A percentile compares a stretch with the other conserved stretches of the same genome.
Conservation (phyloP, 768 basidiomycete species). For the Trametes cingulata region DNA sequence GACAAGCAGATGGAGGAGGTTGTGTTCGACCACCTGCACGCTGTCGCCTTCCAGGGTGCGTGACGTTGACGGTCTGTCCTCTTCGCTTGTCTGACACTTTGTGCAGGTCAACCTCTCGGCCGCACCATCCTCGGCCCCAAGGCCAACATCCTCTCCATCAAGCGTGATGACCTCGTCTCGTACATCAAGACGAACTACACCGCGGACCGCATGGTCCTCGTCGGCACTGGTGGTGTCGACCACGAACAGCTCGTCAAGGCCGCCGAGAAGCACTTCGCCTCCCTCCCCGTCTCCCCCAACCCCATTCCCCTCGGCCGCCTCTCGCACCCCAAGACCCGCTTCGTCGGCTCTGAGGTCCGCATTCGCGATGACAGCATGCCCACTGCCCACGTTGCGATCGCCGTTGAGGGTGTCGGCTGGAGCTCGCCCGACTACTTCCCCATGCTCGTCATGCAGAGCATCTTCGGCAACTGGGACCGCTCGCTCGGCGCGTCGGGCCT, state of each 20-base stretch:
- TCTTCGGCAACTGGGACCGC: slow-evolving; percentile 99
- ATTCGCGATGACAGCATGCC: slow-evolving; percentile 89
- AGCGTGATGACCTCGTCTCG: slow-evolving; percentile 78
- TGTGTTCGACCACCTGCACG: slow-evolving; percentile 96
- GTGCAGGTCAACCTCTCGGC: slow-evolving; percentile 86
- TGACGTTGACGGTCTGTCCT: slow-evolving; percentile 17
- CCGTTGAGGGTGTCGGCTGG: slow-evolving; percentile 98
- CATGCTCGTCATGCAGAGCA: slow-evolving; percentile 97
- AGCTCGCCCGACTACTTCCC: slow-evolving; percentile 98
- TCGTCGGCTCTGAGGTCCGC: slow-evolving; percentile 94
- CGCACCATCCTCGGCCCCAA: slow-evolving; percentile 98
- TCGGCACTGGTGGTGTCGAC: slow-evolving; percentile 94
- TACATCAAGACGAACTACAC: slow-evolving; percentile 99
- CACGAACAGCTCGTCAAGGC: slow-evolving; percentile 92
- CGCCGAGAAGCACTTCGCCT: slow-evolving; percentile 90
- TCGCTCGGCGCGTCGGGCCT: slow-evolving; percentile 88
- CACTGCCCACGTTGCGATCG: slow-evolving; percentile 92
- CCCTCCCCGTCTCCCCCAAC: slow-evolving; percentile 81
- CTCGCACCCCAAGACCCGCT: slow-evolving; percentile 74
- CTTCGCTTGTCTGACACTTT: not conserved
- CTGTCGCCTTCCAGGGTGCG: slow-evolving; percentile 94
- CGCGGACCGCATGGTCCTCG: slow-evolving; percentile 98
- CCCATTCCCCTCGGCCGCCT: slow-evolving; percentile 87
- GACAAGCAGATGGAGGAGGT: slow-evolving; percentile 99
- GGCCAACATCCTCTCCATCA: slow-evolving; percentile 93